Evolutionary conservation across 257 asterid genomes (phyloP).

Genomic region (Cruciata laevipes): DNA sequence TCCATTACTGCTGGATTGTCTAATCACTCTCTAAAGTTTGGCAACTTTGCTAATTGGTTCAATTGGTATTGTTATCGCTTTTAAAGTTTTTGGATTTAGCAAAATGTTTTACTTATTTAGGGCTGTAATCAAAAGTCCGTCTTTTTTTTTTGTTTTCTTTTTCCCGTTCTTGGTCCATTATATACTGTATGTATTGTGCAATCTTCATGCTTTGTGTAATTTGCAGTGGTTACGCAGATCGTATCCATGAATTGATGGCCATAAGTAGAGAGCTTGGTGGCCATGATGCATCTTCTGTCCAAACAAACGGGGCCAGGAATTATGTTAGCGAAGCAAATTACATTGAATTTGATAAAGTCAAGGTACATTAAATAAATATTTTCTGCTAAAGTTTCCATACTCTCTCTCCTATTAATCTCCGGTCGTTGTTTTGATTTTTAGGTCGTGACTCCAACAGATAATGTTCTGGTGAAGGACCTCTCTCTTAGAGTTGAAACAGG

Average conservation of each 20-base stretch:
- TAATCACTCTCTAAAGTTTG: neutral
- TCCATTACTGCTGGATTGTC: neutral
- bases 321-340: slow-evolving; percentile 91
- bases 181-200: neutral
- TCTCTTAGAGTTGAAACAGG: slow-evolving; percentile 90
- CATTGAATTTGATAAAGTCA: slow-evolving; percentile 86
- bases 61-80: neutral
- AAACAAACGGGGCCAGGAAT: slow-evolving; percentile 70
- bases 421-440: slow-evolving; percentile 30
- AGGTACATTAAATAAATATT: slow-evolving; percentile 35
- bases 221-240: slow-evolving; percentile 98
- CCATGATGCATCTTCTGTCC: slow-evolving; percentile 62
- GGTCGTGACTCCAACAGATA: slow-evolving; percentile 98
- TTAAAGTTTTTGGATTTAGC: neutral
- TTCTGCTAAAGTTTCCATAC: slow-evolving; percentile 3
- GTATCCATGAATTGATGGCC: slow-evolving; percentile 91
- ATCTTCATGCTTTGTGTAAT: slow-evolving; percentile 8
- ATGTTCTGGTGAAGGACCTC: slow-evolving; percentile 88
- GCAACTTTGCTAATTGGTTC: neutral
- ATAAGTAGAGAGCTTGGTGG: slow-evolving; percentile 73
- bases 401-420: slow-evolving; percentile 1
- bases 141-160: neutral
- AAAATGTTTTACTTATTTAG: neutral
- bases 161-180: neutral
- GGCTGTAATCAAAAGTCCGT: neutral